Evolutionary conservation across 83 land plant genomes (phyloP).

Genomic region (Picea engelmannii): DNA sequence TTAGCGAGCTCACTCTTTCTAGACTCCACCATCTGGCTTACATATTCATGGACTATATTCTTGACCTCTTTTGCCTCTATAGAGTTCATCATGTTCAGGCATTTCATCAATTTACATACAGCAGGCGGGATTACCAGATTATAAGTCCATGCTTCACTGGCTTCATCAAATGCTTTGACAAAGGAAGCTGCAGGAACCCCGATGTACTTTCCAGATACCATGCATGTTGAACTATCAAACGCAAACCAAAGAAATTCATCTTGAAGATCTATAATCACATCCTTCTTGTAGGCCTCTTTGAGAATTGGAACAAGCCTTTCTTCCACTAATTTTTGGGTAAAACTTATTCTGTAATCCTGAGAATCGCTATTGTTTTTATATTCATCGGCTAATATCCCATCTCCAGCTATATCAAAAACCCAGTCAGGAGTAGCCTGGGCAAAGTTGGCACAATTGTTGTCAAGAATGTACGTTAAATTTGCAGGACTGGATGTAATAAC

Average conservation of each 20-base stretch:
- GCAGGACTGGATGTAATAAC: too few relatives aligned
- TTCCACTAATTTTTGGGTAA: background rate
- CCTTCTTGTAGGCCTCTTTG: background rate
- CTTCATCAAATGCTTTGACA: background rate
- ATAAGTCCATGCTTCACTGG: background rate
- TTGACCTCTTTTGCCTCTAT: too few relatives aligned
- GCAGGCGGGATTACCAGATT: background rate
- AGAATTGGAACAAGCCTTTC: constrained; percentile 23
- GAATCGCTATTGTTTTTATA: constrained; percentile 20
- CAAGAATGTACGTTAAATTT: too few relatives aligned
- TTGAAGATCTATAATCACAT: constrained; percentile 14
- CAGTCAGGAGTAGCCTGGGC: too few relatives aligned
- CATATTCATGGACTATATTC: too few relatives aligned
- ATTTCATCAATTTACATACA: background rate
- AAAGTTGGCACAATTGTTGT: background rate
- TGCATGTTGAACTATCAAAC: constrained; percentile 23
- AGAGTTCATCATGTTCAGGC: constrained; percentile 2
- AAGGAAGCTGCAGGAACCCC: constrained; percentile 13
- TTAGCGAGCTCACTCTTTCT: too few relatives aligned
- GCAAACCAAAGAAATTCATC: constrained; percentile 24
- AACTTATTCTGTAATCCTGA: constrained; percentile 10
- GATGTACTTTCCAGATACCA: constrained; percentile 19
- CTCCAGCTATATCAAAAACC: constrained; percentile 20
- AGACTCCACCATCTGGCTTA: too few relatives aligned
- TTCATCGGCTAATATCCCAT: constrained; percentile 29